A percentile compares a stretch with the other conserved stretches of the same genome.
Conservation (phyloP, 805 yeast species). For the Metschnikowia arizonensis region DNA sequence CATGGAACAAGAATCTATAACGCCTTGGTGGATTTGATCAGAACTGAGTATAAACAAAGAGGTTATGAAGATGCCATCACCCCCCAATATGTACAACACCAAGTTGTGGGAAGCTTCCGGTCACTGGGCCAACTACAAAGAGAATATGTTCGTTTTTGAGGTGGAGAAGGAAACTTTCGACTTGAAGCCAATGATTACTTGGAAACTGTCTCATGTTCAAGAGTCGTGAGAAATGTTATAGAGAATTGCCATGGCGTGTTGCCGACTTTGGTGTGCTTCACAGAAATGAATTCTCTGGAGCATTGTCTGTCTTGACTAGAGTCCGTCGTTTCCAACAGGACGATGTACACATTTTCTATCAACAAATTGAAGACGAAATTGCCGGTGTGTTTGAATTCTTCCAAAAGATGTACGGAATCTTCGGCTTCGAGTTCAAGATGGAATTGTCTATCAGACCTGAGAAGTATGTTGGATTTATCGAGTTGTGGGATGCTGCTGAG, state of each 20-base stretch:
- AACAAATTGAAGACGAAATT: slow-evolving; percentile 86
- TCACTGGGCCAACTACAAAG: slow-evolving; percentile 97
- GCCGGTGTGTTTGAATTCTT: slow-evolving; percentile 81
- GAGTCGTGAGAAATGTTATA: slow-evolving; percentile 88
- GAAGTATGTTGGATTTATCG: slow-evolving; percentile 88
- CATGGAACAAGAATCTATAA: slow-evolving; percentile 98
- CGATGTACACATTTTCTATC: slow-evolving; percentile 97
- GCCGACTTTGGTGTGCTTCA: slow-evolving; percentile 97
- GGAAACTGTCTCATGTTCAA: slow-evolving; percentile 93
- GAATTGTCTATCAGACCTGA: slow-evolving; percentile 97
- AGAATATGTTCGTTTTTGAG: slow-evolving; percentile 94
- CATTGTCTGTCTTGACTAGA: slow-evolving; percentile 84
- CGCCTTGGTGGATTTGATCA: slow-evolving; percentile 72
- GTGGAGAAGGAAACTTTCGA: slow-evolving; percentile 96
- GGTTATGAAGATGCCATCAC: slow-evolving; percentile 98
- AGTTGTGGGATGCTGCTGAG: slow-evolving; percentile 93
- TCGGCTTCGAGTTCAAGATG: slow-evolving; percentile 95
- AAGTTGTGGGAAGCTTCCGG: slow-evolving; percentile 98
- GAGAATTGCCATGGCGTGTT: slow-evolving; percentile 98
- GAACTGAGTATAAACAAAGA: slow-evolving; percentile 82
- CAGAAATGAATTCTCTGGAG: slow-evolving; percentile 95
- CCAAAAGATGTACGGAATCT: slow-evolving; percentile 79
- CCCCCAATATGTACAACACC: slow-evolving; percentile 96
- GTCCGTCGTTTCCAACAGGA: slow-evolving; percentile 99
- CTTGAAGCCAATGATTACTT: slow-evolving; percentile 91